These are phyloP conservation scores for Priceomyces fermenticarens DNA, from an alignment of 805 yeast species.

Conservation along the genomic window DNA sequence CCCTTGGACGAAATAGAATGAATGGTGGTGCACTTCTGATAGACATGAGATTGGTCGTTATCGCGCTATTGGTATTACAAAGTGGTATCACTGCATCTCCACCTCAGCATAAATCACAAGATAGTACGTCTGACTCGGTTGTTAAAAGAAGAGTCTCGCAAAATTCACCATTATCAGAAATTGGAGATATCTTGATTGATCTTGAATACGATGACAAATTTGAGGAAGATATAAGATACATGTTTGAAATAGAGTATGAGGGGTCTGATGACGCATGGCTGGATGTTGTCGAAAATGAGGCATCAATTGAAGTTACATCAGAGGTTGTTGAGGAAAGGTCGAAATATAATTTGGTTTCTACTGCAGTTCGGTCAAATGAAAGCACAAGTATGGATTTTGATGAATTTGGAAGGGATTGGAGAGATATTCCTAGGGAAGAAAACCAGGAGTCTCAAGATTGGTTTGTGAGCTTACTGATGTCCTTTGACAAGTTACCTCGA, in stretches of 20 bases:
- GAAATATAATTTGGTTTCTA: conserved; percentile 3
- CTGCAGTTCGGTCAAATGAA: conserved; percentile 17
- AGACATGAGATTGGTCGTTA: conserved; percentile 57
- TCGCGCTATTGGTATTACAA: conserved; percentile 42
- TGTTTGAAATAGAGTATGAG: conserved; percentile 56
- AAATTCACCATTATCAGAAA: conserved; percentile 30
- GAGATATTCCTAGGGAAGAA: conserved; percentile 64
- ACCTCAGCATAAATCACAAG: neutral
- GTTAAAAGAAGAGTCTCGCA: conserved; percentile 16
- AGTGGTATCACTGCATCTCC: conserved; percentile 18
- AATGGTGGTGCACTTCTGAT: conserved; percentile 59
- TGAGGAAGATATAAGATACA: conserved; percentile 65
- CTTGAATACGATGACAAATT: conserved; percentile 60
- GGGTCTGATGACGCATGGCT: conserved; percentile 16
- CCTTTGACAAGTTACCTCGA: conserved; percentile 14
- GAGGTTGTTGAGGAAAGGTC: conserved; percentile 6
- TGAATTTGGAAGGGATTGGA: conserved; percentile 64
- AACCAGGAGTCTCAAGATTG: conserved; percentile 33
- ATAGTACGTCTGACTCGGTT: conserved; percentile 1
- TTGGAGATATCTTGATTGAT: conserved; percentile 53
- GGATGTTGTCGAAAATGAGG: conserved; percentile 12
- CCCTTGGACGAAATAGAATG: conserved; percentile 55
- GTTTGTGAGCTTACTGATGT: conserved; percentile 15
- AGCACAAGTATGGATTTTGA: conserved; percentile 46
- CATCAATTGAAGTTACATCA: conserved; percentile 5